phyloP scores from a whole-genome alignment of 2,329 filamentous ascomycete species.

The Sclerotinia nivalis region DNA sequence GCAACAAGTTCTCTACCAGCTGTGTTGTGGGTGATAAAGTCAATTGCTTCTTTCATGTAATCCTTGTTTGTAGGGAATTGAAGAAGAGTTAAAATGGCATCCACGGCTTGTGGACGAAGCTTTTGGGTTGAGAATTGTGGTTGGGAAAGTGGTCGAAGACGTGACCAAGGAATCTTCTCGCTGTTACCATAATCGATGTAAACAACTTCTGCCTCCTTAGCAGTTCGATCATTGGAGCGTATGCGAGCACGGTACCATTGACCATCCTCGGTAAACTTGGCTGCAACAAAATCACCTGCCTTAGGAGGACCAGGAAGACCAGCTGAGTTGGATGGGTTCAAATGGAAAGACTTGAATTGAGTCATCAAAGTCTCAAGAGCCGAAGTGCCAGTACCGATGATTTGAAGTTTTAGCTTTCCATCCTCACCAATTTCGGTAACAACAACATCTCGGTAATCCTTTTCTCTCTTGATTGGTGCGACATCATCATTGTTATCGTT shows the following conservation, averaged over 20 bases:
- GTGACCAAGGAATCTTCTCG: conserved; percentile 82
- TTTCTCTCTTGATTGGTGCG: conserved; percentile 61
- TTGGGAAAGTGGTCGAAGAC: conserved; percentile 77
- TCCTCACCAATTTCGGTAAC: conserved; percentile 86
- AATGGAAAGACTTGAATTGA: conserved; percentile 87
- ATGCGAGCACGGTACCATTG: conserved; percentile 95
- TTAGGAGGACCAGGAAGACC: conserved; percentile 77
- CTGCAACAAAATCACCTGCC: conserved; percentile 86
- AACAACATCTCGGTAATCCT: conserved; percentile 90
- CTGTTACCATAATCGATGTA: conserved; percentile 98
- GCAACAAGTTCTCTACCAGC: conserved; percentile 79
- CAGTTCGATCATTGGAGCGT: conserved; percentile 87
- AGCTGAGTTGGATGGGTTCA: conserved; percentile 77
- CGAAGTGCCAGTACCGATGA: conserved; percentile 82
- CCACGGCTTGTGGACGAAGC: conserved; percentile 82
- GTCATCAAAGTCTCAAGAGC: conserved; percentile 86
- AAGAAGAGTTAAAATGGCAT: conserved; percentile 83
- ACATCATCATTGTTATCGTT: conserved; percentile 53
- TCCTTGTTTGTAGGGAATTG: conserved; percentile 82
- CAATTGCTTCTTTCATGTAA: conserved; percentile 79
- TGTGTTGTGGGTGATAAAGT: conserved; percentile 72
- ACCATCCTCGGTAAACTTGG: conserved; percentile 84
- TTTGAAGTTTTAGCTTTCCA: conserved; percentile 85
- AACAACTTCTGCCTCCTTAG: conserved; percentile 84
- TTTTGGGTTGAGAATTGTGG: conserved; percentile 77